Evolutionary conservation across 1,139 yeast genomes (phyloP).

Genomic region (Pichia kudriavzevii): DNA sequence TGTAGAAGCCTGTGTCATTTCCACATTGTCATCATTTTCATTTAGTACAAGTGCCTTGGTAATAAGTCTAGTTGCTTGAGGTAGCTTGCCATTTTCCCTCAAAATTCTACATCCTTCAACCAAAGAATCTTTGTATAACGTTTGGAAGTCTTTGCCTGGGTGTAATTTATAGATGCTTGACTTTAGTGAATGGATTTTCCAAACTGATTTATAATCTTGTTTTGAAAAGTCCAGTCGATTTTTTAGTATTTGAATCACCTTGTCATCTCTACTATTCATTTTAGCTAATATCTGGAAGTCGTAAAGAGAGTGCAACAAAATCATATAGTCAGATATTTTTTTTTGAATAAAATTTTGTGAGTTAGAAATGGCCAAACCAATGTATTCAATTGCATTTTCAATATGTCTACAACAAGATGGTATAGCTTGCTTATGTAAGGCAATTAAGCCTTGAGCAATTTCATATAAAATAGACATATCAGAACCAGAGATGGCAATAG

Average conservation of each 20-base stretch:
- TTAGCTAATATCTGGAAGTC: conserved; percentile 43
- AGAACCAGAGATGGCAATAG: conserved; percentile 36
- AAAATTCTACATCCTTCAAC: conserved; percentile 60
- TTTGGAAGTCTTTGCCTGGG: conserved; percentile 31
- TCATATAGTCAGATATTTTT: conserved; percentile 32
- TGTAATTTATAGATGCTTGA: conserved; percentile 45
- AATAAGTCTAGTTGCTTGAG: conserved; percentile 65
- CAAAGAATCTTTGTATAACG: conserved; percentile 44
- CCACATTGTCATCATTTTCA: conserved; percentile 14
- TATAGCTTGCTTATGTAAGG: conserved; percentile 32
- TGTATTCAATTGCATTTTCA: conserved; percentile 43
- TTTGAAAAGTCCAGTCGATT: conserved; percentile 44
- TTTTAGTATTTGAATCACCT: conserved; percentile 16
- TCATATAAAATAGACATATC: conserved; percentile 54
- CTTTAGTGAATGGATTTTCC: conserved; percentile 54
- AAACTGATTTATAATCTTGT: conserved; percentile 55
- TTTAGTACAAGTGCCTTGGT: conserved; percentile 56
- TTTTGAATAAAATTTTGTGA: conserved; percentile 51
- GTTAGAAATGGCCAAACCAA: conserved; percentile 57
- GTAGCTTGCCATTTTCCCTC: conserved; percentile 60
- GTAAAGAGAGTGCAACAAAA: conserved; percentile 62
- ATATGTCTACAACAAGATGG: conserved; percentile 34
- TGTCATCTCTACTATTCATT: conserved; percentile 11
- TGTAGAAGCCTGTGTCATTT: conserved; percentile 17
- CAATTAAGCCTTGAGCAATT: conserved; percentile 53